Conservation (phyloP, 73 alveolate genomes). For the Paramecium pentaurelia region DNA sequence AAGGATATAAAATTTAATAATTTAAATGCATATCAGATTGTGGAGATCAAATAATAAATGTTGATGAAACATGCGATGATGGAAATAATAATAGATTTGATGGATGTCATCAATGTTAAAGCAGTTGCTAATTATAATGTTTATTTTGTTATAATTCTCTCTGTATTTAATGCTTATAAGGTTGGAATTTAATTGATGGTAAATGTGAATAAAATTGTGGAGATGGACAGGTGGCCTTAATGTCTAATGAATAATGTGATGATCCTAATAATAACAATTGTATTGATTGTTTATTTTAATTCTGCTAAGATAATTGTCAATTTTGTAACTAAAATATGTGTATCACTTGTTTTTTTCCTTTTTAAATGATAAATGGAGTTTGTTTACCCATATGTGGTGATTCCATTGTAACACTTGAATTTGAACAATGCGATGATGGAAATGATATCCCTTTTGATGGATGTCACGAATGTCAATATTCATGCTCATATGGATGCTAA, state of each 20-base stretch:
- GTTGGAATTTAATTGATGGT: background rate
- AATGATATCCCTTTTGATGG: background rate
- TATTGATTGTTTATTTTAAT: background rate
- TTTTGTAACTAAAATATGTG: background rate
- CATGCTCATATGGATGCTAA: background rate
- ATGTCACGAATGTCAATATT: background rate
- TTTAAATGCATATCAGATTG: background rate
- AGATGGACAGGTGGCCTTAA: background rate
- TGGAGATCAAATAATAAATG: background rate
- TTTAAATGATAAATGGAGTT: background rate
- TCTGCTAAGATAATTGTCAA: background rate
- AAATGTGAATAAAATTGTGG: background rate
- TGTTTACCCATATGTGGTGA: background rate
- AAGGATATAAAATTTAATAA: background rate
- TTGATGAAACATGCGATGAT: background rate
- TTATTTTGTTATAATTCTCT: background rate
- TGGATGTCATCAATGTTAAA: background rate
- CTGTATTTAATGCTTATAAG: background rate
- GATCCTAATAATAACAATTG: background rate
- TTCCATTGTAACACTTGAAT: background rate
- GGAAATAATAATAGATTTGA: background rate
- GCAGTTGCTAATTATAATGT: background rate
- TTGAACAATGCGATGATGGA: background rate
- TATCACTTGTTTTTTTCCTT: background rate
- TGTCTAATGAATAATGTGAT: background rate